These are phyloP conservation scores for Lasiosphaeria ovina DNA, from an alignment of 495 filamentous ascomycete genomes.

Conservation along the genomic window DNA sequence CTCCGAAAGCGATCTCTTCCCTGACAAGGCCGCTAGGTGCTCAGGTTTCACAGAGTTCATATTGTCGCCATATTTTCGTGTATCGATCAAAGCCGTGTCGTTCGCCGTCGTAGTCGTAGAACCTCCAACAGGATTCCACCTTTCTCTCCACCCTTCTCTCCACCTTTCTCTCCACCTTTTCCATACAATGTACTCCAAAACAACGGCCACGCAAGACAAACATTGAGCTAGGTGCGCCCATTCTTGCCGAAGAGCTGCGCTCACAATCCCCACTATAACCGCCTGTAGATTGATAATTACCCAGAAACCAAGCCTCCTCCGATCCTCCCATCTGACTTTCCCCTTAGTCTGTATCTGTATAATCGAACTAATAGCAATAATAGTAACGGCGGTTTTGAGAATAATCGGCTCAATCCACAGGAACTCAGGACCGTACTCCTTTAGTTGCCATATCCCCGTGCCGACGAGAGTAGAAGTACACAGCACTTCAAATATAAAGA, in stretches of 20 bases:
- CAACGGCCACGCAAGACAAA: background rate
- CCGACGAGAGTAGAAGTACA: background rate
- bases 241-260: background rate
- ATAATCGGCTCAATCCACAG: background rate
- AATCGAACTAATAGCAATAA: background rate
- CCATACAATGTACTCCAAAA: background rate
- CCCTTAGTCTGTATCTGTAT: too few relatives aligned
- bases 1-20: too few relatives aligned
- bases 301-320: background rate
- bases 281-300: background rate
- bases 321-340: background rate
- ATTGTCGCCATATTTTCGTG: too few relatives aligned
- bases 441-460: slow-evolving; percentile 1
- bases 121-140: too few relatives aligned
- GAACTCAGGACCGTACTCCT: slow-evolving; percentile 1
- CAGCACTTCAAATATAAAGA: slow-evolving; percentile 2
- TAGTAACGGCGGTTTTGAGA: background rate
- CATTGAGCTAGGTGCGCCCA: slow-evolving; percentile 1
- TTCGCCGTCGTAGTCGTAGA: too few relatives aligned
- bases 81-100: too few relatives aligned
- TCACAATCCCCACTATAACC: background rate
- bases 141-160: too few relatives aligned
- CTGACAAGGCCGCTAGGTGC: too few relatives aligned
- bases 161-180: background rate
- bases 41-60: too few relatives aligned